Percentiles rank a stretch among this genome's conserved stretches.
Evolutionary conservation across 371 early-diverging fungal species (phyloP).

Genomic region (Thermomucor indicae-seudaticae): DNA sequence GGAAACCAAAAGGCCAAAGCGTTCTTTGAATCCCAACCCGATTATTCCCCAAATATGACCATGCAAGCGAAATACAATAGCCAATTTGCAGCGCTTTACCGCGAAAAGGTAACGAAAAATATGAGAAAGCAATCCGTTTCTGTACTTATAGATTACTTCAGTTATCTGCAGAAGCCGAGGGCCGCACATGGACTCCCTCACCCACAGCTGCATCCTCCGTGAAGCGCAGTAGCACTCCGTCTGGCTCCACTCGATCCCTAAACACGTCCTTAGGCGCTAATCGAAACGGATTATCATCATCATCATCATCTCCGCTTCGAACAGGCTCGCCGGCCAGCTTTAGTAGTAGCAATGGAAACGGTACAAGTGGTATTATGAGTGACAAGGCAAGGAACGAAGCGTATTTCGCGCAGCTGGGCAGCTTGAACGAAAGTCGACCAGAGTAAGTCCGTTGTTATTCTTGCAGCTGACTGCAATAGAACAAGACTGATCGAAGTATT

Average conservation of each 20-base stretch:
- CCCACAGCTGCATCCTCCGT: conserved; percentile 16
- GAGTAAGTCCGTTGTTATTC: conserved; percentile 31
- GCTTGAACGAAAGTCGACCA: conserved; percentile 55
- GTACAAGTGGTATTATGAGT: conserved; percentile 5
- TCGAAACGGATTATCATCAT: conserved; percentile 17
- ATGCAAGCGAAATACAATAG: conserved; percentile 84
- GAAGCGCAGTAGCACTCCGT: conserved; percentile 14
- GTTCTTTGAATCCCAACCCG: conserved; percentile 85
- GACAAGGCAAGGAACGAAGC: conserved; percentile 67
- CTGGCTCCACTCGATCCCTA: conserved; percentile 24
- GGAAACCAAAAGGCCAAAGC: conserved; percentile 88
- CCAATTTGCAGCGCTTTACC: conserved; percentile 83
- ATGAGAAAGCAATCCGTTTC: neutral
- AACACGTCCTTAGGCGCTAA: conserved; percentile 15
- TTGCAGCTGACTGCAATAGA: neutral
- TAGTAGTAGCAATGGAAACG: conserved; percentile 3
- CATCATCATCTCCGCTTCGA: conserved; percentile 11
- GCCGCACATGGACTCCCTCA: conserved; percentile 64
- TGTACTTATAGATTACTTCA: conserved; percentile 5
- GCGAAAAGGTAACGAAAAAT: conserved; percentile 89
- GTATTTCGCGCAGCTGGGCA: conserved; percentile 65
- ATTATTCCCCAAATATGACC: conserved; percentile 73
- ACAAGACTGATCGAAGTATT: neutral
- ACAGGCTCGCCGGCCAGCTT: conserved; percentile 13
- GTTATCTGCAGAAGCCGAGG: conserved; percentile 75